These are phyloP conservation scores for Pythium chondricola DNA, from an alignment of 352 stramenopile genomes.

Conservation along the genomic window DNA sequence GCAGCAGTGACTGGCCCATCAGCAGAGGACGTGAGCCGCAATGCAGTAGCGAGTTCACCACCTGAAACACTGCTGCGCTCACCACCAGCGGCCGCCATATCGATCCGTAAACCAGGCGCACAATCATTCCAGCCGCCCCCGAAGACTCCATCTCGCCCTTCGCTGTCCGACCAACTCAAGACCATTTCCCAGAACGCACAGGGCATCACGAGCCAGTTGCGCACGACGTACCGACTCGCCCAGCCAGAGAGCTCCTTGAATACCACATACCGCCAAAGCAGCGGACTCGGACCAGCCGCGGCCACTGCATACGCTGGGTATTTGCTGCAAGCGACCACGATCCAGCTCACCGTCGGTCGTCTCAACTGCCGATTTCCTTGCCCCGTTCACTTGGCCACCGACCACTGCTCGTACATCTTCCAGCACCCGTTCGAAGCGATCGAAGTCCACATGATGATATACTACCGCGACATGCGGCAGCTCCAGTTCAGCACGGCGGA, in stretches of 20 bases:
- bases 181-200: slow-evolving; percentile 43
- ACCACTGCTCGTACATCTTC: slow-evolving; percentile 62
- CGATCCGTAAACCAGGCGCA: too few relatives aligned
- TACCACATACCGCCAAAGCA: slow-evolving; percentile 2
- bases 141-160: slow-evolving; percentile 20
- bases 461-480: slow-evolving; percentile 62
- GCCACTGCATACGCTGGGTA: not conserved
- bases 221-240: slow-evolving; percentile 37
- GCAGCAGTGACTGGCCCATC: too few relatives aligned
- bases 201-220: slow-evolving; percentile 43
- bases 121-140: not conserved
- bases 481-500: slow-evolving; percentile 32
- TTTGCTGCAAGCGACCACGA: slow-evolving; percentile 42
- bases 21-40: too few relatives aligned
- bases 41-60: too few relatives aligned
- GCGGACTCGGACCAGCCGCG: not conserved
- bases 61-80: too few relatives aligned
- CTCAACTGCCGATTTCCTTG: slow-evolving; percentile 63
- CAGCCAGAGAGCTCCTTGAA: not conserved
- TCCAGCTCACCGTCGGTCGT: slow-evolving; percentile 38
- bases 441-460: slow-evolving; percentile 72
- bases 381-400: slow-evolving; percentile 35
- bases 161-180: slow-evolving; percentile 57
- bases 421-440: slow-evolving; percentile 65
- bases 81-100: too few relatives aligned